Conservation (phyloP, 2,329 filamentous ascomycete genomes). For the Rasamsonia emersonii region DNA sequence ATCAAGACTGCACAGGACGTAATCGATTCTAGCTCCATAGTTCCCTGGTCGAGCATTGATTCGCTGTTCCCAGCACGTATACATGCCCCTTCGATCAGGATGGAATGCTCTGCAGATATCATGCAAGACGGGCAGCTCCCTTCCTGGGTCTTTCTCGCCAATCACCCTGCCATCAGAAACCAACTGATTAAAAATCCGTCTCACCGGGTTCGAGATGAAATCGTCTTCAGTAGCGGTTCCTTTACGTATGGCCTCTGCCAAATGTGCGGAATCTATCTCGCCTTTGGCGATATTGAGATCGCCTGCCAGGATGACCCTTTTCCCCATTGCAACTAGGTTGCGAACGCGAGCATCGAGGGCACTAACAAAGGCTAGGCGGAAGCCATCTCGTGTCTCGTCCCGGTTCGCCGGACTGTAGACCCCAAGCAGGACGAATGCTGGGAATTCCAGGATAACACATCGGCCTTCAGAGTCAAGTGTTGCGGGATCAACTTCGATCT, state of each 20-base stretch:
- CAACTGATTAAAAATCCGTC: conserved; percentile 79
- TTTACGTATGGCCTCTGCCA: conserved; percentile 63
- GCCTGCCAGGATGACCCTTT: conserved; percentile 75
- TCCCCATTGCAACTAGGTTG: conserved; percentile 71
- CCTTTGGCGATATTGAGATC: conserved; percentile 74
- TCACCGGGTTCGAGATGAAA: conserved; percentile 62
- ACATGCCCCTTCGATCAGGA: conserved; percentile 76
- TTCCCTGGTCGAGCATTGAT: conserved; percentile 95
- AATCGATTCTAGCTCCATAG: conserved; percentile 87
- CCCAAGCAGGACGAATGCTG: conserved; percentile 86
- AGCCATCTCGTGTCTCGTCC: conserved; percentile 74
- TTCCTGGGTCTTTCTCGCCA: conserved; percentile 56
- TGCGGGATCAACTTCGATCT: conserved; percentile 55
- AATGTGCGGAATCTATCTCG: conserved; percentile 67
- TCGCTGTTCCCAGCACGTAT: conserved; percentile 93
- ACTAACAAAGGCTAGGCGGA: conserved; percentile 69
- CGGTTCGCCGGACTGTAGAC: conserved; percentile 87
- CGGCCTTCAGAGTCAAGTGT: conserved; percentile 83
- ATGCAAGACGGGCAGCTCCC: conserved; percentile 65
- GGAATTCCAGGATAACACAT: conserved; percentile 85
- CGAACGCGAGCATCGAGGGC: conserved; percentile 75
- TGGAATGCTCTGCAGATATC: conserved; percentile 80
- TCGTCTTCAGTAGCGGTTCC: conserved; percentile 59
- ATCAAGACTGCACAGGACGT: conserved; percentile 70
- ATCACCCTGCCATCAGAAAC: conserved; percentile 62